These are phyloP conservation scores for Dissophora ornata DNA, from an alignment of 192 early-diverging fungal genomes.

Conservation along the genomic window DNA sequence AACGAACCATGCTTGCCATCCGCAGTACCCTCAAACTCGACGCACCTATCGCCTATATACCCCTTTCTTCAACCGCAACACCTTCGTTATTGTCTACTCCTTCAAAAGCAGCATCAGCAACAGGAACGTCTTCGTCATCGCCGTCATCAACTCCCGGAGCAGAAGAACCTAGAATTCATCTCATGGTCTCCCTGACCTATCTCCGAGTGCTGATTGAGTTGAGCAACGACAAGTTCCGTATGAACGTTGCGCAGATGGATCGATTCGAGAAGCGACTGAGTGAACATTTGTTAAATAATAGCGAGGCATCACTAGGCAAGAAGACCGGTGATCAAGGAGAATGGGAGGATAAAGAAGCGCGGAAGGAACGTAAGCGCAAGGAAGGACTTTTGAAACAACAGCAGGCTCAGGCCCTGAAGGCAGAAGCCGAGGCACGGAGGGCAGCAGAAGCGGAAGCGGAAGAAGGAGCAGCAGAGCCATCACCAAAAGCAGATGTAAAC, in stretches of 20 bases:
- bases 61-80: constrained; percentile 12
- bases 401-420: constrained; percentile 7
- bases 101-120: neutral
- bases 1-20: constrained; percentile 66
- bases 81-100: neutral
- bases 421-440: constrained; percentile 14
- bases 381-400: constrained; percentile 56
- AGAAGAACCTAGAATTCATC: constrained; percentile 40
- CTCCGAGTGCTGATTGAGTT: constrained; percentile 53
- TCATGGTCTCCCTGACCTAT: constrained; percentile 57
- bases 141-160: neutral
- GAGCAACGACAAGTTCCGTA: constrained; percentile 60
- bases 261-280: constrained; percentile 27
- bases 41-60: constrained; percentile 62
- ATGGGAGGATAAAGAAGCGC: constrained; percentile 59
- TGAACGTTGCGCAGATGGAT: constrained; percentile 40
- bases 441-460: neutral
- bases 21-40: constrained; percentile 64
- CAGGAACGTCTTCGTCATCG: neutral
- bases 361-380: constrained; percentile 52
- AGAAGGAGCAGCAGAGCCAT: neutral
- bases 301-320: neutral
- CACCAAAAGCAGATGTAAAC: neutral
- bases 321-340: constrained; percentile 47
- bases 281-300: constrained; percentile 30